Conservation (phyloP, 768 basidiomycete genomes). For the Phylloporus sp. region DNA sequence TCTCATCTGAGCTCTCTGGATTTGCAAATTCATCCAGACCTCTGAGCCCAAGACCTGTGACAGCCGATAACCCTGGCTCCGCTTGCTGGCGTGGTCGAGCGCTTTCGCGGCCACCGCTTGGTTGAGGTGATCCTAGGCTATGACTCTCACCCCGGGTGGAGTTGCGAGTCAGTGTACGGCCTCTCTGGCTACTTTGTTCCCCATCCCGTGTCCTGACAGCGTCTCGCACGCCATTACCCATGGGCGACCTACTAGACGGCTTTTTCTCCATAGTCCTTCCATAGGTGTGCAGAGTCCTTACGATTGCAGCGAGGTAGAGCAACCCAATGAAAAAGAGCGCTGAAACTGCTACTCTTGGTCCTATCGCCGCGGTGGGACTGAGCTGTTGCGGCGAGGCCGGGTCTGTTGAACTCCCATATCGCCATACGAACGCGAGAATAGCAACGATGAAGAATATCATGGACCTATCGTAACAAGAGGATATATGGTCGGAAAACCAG, state of each 20-base stretch:
- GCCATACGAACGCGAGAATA: constrained; percentile 67
- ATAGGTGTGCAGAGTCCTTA: constrained; percentile 60
- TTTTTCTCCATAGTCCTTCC: constrained; percentile 27
- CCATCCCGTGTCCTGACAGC: neutral
- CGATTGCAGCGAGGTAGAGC: constrained; percentile 57
- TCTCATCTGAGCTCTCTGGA: constrained; percentile 11
- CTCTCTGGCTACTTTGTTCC: constrained; percentile 6
- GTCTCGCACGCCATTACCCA: neutral
- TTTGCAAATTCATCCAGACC: constrained; percentile 18
- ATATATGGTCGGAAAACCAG: neutral
- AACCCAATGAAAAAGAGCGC: constrained; percentile 53
- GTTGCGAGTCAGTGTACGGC: neutral
- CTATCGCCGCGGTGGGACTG: constrained; percentile 38
- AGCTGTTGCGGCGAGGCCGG: constrained; percentile 34
- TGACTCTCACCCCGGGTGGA: neutral
- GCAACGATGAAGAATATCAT: constrained; percentile 62
- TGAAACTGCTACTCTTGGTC: constrained; percentile 54
- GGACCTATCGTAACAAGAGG: constrained; percentile 38
- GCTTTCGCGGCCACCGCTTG: constrained; percentile 10
- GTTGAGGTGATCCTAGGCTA: constrained; percentile 1
- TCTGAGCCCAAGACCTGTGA: constrained; percentile 27
- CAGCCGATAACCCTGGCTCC: constrained; percentile 20
- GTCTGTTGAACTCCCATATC: constrained; percentile 49
- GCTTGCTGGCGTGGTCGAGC: constrained; percentile 4
- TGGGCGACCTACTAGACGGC: neutral